Percentiles rank a stretch among this genome's conserved stretches.
Conservation (phyloP, 768 basidiomycete species). For the Tephrocybe sp. region DNA sequence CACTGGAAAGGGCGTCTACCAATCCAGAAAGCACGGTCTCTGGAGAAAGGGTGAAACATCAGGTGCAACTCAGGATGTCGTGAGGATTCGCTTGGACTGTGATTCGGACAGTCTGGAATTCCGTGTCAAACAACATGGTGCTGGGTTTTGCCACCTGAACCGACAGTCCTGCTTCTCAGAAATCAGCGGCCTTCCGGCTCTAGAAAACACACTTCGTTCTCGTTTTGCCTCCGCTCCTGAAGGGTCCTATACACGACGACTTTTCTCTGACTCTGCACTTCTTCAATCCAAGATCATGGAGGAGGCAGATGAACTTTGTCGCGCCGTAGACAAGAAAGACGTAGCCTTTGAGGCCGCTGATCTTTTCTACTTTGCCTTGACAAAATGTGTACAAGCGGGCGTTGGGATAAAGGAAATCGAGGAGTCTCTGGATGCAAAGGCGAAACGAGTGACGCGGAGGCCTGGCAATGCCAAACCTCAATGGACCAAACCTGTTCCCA, state of each 20-base stretch:
- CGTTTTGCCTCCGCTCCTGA: constrained; percentile 76
- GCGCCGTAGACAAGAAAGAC: constrained; percentile 72
- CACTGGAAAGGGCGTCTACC: constrained; percentile 91
- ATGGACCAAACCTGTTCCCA: constrained; percentile 42
- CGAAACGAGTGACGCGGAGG: constrained; percentile 81
- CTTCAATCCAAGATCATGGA: constrained; percentile 94
- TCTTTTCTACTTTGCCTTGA: constrained; percentile 87
- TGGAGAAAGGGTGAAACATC: constrained; percentile 98
- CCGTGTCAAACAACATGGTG: constrained; percentile 82
- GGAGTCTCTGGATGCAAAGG: constrained; percentile 77
- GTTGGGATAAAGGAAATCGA: constrained; percentile 85
- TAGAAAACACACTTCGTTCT: constrained; percentile 75
- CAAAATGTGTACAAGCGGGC: constrained; percentile 79
- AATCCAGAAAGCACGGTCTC: constrained; percentile 91
- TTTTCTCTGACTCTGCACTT: constrained; percentile 82
- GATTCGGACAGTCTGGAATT: constrained; percentile 92
- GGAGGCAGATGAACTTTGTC: constrained; percentile 96
- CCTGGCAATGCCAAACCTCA: constrained; percentile 92
- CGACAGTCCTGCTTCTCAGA: constrained; percentile 88
- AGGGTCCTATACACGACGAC: constrained; percentile 86
- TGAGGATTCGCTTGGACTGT: constrained; percentile 84
- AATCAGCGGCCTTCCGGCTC: constrained; percentile 69
- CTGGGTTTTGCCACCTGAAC: constrained; percentile 92
- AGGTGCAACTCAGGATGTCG: constrained; percentile 86
- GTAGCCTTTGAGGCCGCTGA: constrained; percentile 96